phyloP scores from a whole-genome alignment of 2,329 filamentous ascomycete genomes.

The Phyllosticta paracitricarpa region DNA sequence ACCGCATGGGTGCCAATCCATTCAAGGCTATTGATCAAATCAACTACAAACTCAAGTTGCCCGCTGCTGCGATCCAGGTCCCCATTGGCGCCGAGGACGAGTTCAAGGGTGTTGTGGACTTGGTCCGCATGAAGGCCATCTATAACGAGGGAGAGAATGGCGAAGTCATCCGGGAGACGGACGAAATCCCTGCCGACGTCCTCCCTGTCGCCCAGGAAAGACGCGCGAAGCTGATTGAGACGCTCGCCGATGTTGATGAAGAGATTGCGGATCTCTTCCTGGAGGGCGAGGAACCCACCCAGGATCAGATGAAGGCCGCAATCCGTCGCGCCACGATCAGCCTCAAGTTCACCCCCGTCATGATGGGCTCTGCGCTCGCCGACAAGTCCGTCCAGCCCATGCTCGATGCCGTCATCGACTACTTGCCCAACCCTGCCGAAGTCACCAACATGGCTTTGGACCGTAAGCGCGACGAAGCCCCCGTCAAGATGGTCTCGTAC shows the following conservation, averaged over 20 bases:
- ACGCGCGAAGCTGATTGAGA: slow-evolving; percentile 79
- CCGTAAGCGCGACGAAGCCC: slow-evolving; percentile 63
- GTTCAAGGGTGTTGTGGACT: slow-evolving; percentile 84
- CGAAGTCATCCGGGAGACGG: slow-evolving; percentile 62
- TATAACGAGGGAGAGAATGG: slow-evolving; percentile 81
- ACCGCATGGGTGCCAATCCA: slow-evolving; percentile 95
- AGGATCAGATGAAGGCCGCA: slow-evolving; percentile 78
- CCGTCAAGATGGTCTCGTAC: slow-evolving; percentile 84
- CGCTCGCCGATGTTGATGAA: slow-evolving; percentile 92
- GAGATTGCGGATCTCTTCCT: slow-evolving; percentile 94
- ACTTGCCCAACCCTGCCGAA: slow-evolving; percentile 82
- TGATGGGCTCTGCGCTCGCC: slow-evolving; percentile 92
- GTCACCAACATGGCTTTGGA: slow-evolving; percentile 86
- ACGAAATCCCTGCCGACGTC: slow-evolving; percentile 75
- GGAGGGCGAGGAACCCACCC: slow-evolving; percentile 71
- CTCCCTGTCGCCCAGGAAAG: slow-evolving; percentile 70
- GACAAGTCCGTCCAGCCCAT: slow-evolving; percentile 95
- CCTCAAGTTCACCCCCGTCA: slow-evolving; percentile 83
- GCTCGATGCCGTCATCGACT: slow-evolving; percentile 93
- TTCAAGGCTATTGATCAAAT: slow-evolving; percentile 98
- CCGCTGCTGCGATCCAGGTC: slow-evolving; percentile 86
- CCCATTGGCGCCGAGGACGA: slow-evolving; percentile 88
- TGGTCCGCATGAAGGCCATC: slow-evolving; percentile 84
- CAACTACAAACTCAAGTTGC: slow-evolving; percentile 88
- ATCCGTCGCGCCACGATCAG: slow-evolving; percentile 84